Evolutionary conservation across 2,329 filamentous ascomycete species (phyloP), one percentile per base, ranked within the genome.

Genomic region (Fonsecaea pugnacius): DNA sequence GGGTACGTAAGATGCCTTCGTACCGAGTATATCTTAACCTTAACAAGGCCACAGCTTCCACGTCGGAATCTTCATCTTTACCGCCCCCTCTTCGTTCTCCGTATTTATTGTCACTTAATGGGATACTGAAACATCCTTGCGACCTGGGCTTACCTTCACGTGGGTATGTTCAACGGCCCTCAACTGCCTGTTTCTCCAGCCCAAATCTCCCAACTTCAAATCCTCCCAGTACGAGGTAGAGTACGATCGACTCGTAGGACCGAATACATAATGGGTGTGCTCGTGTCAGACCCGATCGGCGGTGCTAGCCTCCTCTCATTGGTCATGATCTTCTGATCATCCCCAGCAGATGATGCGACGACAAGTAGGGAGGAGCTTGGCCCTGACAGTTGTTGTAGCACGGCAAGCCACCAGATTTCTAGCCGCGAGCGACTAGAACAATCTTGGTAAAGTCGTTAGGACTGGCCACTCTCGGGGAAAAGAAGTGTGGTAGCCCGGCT

Each of bases 401-500:
- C 40, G 38, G 36, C 50, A 65, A 46, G 58, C 46, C 53, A 56
- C 58, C 33, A 51, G 58, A 61, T 50, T 51, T 60, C 32, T 61
- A 57, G 52, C 51, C 53, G 46, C 35, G 58, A 46, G 48, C 16
- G 27, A 54, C 63, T 62, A 58, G 38, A 40, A 59, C 50, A 43
- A 48, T 56, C 32, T 21, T 30, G 40, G 58, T 43, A 65, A 62
- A 57, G 59, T 24, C 6, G 27, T 48, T 58, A 16, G 55, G 35
- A 51, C 51, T 33, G 51, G 54, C 55, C 54, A 62, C 63, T 58
- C 50, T 61, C 63, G 63, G 63, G 63, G 63, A 65, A 65, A 32
- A 55, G 38, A 60, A 52, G 2, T 36, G 62, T 62, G 51, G 55
- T 57, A 56, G 58, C 36, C 48, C 33, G 58, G 48, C 33, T 30